Base-by-base conservation (phyloP, 116 monocot species). In the Cymodocea nodosa region DNA sequence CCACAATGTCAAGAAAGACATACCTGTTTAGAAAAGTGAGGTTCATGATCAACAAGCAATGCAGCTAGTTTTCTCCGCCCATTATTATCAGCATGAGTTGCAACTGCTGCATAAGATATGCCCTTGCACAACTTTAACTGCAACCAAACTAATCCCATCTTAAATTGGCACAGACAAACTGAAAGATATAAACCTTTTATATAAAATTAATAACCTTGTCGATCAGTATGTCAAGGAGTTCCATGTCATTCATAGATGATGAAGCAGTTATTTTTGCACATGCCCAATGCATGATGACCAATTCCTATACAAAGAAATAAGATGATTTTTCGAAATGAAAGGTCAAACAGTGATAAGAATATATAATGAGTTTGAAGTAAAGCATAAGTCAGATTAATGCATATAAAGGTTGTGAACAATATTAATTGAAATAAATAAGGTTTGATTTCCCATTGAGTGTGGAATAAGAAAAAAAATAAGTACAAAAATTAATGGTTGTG, bases 231-330 rank as follows among this genome's bases (percentile, higher is more conserved):
- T 92, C 83, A 66, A 99, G 86, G 67, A 99, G 92, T 73, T 40
- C 69, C 34, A 68, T 55, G 75, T 99, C 92, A 74, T 70, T 70
- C 66, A 87, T 64, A 60, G 77, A 56, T 56, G 85, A 55, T 57
- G 99, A 89, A 65, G 86, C 66, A 64, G 84, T 76, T 80, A 99
- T 86, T 80, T 92, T 99, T 60, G 85, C 73, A 67, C 92, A 92
- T 44, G 99, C 92, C 99, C 99, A 99, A 74, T 92, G 92, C 89
- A 89, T 92, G 60, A 89, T 79, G 75, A 99, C 92, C 59, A 92
- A 86, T 69, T 99, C 99, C 99, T 99, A 81, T 22, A 81, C 23
- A 17, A 17, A 60, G n/a, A 63, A 63, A 63, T 2, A 44, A 44
- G 44, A 44, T 30, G 30, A 30, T 30, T 30, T 1, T 30, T 30